Base-by-base conservation (phyloP, 2,329 filamentous ascomycete genomes). In the Botrytis fabae region DNA sequence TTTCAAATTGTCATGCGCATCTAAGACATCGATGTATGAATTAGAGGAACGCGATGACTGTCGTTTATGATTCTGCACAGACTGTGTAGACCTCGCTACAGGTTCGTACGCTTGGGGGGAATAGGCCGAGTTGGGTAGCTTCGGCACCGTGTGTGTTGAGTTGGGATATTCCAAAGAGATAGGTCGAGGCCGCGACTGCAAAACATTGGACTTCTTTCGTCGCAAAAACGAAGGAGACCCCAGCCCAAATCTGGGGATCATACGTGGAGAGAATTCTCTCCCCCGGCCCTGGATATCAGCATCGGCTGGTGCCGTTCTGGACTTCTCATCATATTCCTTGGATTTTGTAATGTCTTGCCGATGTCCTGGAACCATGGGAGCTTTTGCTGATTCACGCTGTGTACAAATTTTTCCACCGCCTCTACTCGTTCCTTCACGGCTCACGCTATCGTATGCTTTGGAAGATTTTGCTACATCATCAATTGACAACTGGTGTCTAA, bases 1-100 rank as follows among this genome's bases (percentile, higher is more conserved):
- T 42, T 80, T 84, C 57, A 90, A 82, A 40, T 83, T 85, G 0
- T 86, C 86, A 74, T 88, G 86, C 0, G 88, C 88, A 75, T 90
- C 89, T 3, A 90, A 82, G 0, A 91, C 79, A 75, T 90, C 88
- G 64, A 90, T 83, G 72, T 84, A 66, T 12, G 75, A 75, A 66
- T 60, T 75, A 18, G 51, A 44, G 18, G 60, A 42, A 38, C 14
- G 44, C 6, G 42, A 66, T 25, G 63, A 35, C 4, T 35, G 20
- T 10, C 38, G 10, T 63, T 40, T 8, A 48, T 40, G 20, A 38
- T 42, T 62, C 28, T 25, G 35, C 10, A 28, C 28, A 62, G 32
- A 18, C 22, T 20, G 20, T 32, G 18, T 7, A 69, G 22, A 5
- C 40, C 44, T 54, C 25, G 25, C 1, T 32, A 2, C 22, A 44